Evolutionary conservation across 345 rosid genomes (phyloP).

Genomic region (Moricandia arvensis): DNA sequence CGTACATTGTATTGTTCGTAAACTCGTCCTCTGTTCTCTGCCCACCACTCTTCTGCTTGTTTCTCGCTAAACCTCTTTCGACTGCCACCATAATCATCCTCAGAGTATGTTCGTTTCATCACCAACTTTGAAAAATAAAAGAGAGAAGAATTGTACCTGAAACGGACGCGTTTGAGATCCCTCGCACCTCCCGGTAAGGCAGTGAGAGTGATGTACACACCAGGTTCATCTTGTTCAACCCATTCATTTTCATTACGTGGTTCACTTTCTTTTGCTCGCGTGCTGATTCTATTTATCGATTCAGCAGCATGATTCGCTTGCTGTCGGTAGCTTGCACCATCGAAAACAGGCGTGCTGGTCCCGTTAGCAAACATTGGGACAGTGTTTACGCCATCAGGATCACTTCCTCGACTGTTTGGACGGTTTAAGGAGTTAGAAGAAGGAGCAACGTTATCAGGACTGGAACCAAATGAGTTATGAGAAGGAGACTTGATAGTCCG

Average conservation of each 20-base stretch:
- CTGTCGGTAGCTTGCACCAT: constrained; percentile 37
- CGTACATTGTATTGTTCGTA: constrained; percentile 89
- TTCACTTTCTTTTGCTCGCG: constrained; percentile 58
- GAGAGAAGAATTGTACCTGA: constrained; percentile 55
- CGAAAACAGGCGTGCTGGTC: constrained; percentile 45
- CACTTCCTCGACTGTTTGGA: constrained; percentile 52
- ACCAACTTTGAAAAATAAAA: background rate
- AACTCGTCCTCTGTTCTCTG: constrained; percentile 84
- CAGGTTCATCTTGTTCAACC: constrained; percentile 99
- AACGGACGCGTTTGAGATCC: constrained; percentile 98
- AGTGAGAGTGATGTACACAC: constrained; percentile 91
- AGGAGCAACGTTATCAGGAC: constrained; percentile 50
- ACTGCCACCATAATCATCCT: constrained; percentile 48
- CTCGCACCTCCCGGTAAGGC: constrained; percentile 68
- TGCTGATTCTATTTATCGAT: constrained; percentile 56
- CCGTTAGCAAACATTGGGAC: constrained; percentile 51
- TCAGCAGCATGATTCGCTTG: constrained; percentile 51
- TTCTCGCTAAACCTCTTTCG: constrained; percentile 92
- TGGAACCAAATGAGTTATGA: constrained; percentile 53
- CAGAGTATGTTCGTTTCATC: background rate
- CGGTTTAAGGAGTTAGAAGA: constrained; percentile 46
- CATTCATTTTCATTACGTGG: constrained; percentile 44
- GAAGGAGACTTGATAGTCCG: constrained; percentile 56
- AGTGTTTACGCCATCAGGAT: constrained; percentile 41
- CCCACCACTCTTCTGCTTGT: constrained; percentile 99